Base-by-base conservation (phyloP, 192 early-diverging fungal genomes). In the Entomortierella parvispora region DNA sequence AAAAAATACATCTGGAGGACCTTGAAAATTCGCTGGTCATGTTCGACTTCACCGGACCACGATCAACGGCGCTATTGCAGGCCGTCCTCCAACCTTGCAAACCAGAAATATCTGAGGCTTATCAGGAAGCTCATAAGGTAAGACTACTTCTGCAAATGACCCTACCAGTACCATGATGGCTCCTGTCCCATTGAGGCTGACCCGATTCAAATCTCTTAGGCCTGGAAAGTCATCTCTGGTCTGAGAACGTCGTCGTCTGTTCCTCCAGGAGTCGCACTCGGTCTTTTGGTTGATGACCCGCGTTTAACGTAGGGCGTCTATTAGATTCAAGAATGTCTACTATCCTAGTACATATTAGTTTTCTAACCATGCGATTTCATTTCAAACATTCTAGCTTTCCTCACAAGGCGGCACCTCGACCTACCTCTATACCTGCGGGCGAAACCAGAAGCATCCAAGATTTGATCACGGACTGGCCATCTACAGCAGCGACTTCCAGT, bases 21-120 rank as follows among this genome's bases (percentile, higher is more conserved):
- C 71, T 85, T 52, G 89, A 75, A 34, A 56, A 75, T 50, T 84
- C 92, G 4, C 62, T 94, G 17, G 80, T 88, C 0, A 83, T 86
- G 47, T 97, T 98, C 81, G 93, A 97, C 69, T 86, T 99, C 15
- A 91, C 93, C 2, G 97, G 97, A 31, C 93, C 93, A 18, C 84
- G 93, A 10, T 87, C 94, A 34, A 92, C 93, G 18, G 88, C 90
- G 22, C 72, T 96, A 8, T 69, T 99, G 44, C 82, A 85, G 37
- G 80, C 92, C 1, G 77, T 92, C 15, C 75, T 99, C 18, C 70
- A 85, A 2, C 65, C 71, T 26, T 48, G 61, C n/a, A 65, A 65
- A 25, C 57, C 55, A 23, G 66, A 67, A 0, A 33, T 43, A 55
- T 45, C 57, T 1, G 44, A 60, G 3, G 45, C 61, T 8, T 74